Evolutionary conservation across 2,329 filamentous ascomycete genomes (phyloP), one percentile per base, ranked within the genome.

Genomic region (Elsinoe arachidis): DNA sequence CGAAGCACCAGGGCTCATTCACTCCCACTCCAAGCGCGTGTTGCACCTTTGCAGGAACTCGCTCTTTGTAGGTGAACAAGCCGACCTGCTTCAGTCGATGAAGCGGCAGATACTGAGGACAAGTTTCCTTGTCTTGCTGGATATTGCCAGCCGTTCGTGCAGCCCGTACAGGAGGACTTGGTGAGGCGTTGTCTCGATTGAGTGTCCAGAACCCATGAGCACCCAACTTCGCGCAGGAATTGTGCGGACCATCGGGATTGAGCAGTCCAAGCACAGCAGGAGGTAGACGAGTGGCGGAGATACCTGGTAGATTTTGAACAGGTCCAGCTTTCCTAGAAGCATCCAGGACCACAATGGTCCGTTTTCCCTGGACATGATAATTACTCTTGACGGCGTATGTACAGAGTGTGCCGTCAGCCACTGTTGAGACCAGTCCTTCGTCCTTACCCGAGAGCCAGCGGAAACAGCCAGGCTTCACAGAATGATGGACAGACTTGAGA

Each of bases 101-200:
- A 74, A 97, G 96, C 1, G 93, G 92, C 66, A 96, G 91, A 65
- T 96, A 97, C 1, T 92, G 90, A 3, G 91, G 88, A 67, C 92
- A 96, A 1, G 92, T 96, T 68, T 99, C 93, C 96, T 95, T 74
- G 46, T 62, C 59, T 21, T 96, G 91, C 21, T 46, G 39, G 15
- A 56, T 30, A 39, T 35, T 56, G 21, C 54, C 43, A n/a, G 54
- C 54, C 15, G 54, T 56, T 5, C 89, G 90, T 3, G 55, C 49
- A 6, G 56, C 38, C 3, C 26, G 33, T 9, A 56, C 43, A 5
- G 54, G 54, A 9, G 54, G 54, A 33, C 38, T 46, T 11, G n/a
- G 17, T 2, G 53, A 38, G 35, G 9, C 49, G 6, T 7, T 30
- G 14, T 46, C 43, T 34, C 39, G 34, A 23, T 59, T 41, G 33